Evolutionary conservation across 768 basidiomycete genomes (phyloP), one percentile per base, ranked within the genome.

Genomic region (Galerina sulciceps): DNA sequence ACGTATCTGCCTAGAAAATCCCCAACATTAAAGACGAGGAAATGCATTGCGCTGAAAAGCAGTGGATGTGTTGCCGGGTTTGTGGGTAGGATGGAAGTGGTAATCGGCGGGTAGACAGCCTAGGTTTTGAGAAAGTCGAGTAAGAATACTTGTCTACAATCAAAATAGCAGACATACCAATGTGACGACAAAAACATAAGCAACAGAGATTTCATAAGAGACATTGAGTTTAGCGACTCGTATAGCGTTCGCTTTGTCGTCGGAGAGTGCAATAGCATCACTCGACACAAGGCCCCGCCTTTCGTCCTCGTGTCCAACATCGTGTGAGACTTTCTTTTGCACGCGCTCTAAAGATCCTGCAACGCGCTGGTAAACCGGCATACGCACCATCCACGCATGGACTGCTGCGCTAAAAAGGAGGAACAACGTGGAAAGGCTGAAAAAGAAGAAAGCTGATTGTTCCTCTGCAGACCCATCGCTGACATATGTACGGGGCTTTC

Each of bases 31-130:
- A 89, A 91, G 18, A 87, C 78, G 35, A 93, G 76, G 76, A 94
- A 93, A 68, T 93, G 91, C 34, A 89, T 59, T 3, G 89, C 81
- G 58, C 76, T 88, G 76, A 97, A 97, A 23, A 96, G 78, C n/a
- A 94, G 77, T 0, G 93, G 92, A 63, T 94, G 91, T 40, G 81
- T 84, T 22, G 71, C 68, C 2, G 84, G 80, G 60, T 88, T 88
- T 13, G 84, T 85, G 2, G 95, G 84, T 37, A 74, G 71, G 52
- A 97, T 85, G 0, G 88, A 89, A 3, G 88, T 83, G 2, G 95
- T 95, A 61, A 94, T 89, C 0, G 94, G 84, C 4, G 95, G 95
- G 74, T 85, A 96, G 46, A 96, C 88, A 31, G 94, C 83, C 94
- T 96, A 31, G 8, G 26, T 31, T 31, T 31, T 5, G 44, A 31